These are phyloP conservation scores for Stentor roeselii DNA, from an alignment of 73 alveolate genomes.

Conservation along the genomic window DNA sequence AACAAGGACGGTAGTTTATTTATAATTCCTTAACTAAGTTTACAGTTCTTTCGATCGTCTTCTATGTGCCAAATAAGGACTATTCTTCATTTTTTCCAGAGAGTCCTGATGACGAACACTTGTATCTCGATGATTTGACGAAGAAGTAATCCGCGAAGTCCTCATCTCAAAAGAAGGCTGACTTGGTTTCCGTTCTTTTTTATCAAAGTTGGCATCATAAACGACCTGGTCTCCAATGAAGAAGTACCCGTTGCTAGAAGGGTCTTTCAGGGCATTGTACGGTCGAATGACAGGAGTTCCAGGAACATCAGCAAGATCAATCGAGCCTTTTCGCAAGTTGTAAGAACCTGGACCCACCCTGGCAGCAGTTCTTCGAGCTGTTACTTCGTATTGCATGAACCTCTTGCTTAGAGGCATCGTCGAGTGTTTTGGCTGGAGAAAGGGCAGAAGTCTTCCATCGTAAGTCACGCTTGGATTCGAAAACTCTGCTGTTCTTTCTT, in stretches of 20 bases:
- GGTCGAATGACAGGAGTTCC: neutral
- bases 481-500: conserved; percentile 54
- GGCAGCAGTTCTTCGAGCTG: conserved; percentile 7
- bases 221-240: conserved; percentile 8
- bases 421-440: neutral
- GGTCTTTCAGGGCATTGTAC: neutral
- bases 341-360: conserved; percentile 22
- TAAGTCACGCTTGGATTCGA: conserved; percentile 28
- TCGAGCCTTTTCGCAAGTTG: neutral
- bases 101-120: neutral
- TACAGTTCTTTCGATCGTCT: neutral
- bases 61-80: neutral
- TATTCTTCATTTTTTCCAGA: neutral
- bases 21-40: neutral
- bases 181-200: neutral
- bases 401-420: neutral
- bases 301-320: neutral
- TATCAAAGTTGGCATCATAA: neutral
- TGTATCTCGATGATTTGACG: neutral
- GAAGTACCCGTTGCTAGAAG: neutral
- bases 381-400: neutral
- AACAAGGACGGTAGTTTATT: neutral
- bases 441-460: conserved; percentile 24
- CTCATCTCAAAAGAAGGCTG: neutral
- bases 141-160: neutral